Evolutionary conservation across 2,329 filamentous ascomycete genomes (phyloP).

Genomic region (Didymella sp.): DNA sequence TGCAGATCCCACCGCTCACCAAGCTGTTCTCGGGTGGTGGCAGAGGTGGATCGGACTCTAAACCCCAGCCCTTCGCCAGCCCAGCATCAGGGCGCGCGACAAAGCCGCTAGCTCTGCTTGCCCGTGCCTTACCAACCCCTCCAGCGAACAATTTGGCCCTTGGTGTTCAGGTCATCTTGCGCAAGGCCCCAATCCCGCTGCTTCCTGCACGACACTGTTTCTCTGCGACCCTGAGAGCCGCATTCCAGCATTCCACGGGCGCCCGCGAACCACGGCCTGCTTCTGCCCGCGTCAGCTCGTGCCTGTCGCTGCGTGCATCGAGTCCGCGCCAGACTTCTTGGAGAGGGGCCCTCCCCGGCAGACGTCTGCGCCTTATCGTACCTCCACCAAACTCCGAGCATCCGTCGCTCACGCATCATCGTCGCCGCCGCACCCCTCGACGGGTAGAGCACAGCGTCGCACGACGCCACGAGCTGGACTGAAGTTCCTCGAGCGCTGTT

Average conservation of each 20-base stretch:
- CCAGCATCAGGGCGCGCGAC: constrained; percentile 20
- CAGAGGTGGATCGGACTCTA: constrained; percentile 37
- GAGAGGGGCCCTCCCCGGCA: constrained; percentile 34
- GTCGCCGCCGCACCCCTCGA: constrained; percentile 25
- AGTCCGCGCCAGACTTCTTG: constrained; percentile 21
- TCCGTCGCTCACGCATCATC: constrained; percentile 35
- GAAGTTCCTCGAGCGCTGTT: neutral
- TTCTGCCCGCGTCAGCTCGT: constrained; percentile 34
- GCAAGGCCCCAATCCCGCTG: constrained; percentile 29
- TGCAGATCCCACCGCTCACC: constrained; percentile 25
- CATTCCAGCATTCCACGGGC: constrained; percentile 21
- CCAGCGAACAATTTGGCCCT: constrained; percentile 19
- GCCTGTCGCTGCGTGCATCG: constrained; percentile 37
- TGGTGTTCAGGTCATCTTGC: constrained; percentile 13
- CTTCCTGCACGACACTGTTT: constrained; percentile 34
- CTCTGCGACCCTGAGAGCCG: constrained; percentile 34
- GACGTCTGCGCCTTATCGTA: constrained; percentile 35
- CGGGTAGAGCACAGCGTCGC: constrained; percentile 27
- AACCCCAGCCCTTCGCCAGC: constrained; percentile 34
- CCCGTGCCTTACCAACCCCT: constrained; percentile 34
- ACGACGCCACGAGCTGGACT: constrained; percentile 3
- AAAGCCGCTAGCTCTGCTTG: constrained; percentile 33
- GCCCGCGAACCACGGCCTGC: constrained; percentile 28
- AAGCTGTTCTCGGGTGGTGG: constrained; percentile 23
- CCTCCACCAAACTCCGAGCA: constrained; percentile 39